Evolutionary conservation across 352 stramenopile species (phyloP), one percentile per base, ranked within the genome.

Genomic region (Thalassiosira livingstoniorum): DNA sequence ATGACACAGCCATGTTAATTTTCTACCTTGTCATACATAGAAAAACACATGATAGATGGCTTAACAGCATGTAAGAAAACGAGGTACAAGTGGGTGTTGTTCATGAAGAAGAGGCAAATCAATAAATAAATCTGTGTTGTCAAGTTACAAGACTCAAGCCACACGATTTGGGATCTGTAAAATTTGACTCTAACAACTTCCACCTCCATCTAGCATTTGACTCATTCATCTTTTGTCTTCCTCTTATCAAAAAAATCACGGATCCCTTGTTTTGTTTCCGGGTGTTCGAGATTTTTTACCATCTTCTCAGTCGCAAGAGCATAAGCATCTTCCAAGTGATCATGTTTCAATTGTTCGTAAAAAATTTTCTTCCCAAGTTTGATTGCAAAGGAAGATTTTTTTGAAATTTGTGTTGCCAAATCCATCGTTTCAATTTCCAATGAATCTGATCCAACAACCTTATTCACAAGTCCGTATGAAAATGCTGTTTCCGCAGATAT

Each of bases 401-500:
- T 61, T 45, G 77, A 32, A 61, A 89, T 83, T 21, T 63, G 72
- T 25, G 45, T 64, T 45, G 82, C 77, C n/a, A 89, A 23, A 39
- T 73, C 63, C 32, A 64, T 63, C 60, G 70, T 80, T 78, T 86
- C 78, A 34, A n/a, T 23, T 47, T 86, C 35, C 37, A 89, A 74
- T 29, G 35, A 21, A 25, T 64, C 10, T 34, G 51, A 45, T 57
- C 62, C 2, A 18, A 91, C 65, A 21, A 89, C 81, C 47, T 76
- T 79, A 11, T 84, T 92, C 13, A 94, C 64, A 35, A 94, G 78
- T 5, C 87, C 90, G 70, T 89, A 89, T 31, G 60, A 25, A 18
- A 83, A 60, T 31, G 91, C 91, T 37, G 92, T 75, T 27, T 85
- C 23, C 15, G 91, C 86, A 15, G 81, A 83, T 53, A 95, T 90